phyloP scores from a whole-genome alignment of 306 rosid species.

The Citrullus mucosospermus region DNA sequence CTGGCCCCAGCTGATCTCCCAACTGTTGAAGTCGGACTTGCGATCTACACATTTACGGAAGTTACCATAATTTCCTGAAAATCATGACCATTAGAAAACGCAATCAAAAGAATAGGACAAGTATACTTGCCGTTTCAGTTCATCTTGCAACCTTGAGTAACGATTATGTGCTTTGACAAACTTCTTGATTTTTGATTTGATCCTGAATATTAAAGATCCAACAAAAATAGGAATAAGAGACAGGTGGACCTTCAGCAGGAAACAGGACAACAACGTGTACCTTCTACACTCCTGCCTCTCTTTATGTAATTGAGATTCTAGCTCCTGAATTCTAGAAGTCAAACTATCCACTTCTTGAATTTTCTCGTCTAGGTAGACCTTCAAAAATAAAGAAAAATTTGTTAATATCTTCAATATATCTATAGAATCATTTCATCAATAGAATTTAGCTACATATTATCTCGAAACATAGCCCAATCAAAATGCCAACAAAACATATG shows the following conservation, averaged over 20 bases:
- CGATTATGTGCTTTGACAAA: conserved; percentile 56
- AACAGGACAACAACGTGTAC: conserved; percentile 8
- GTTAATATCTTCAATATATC: not conserved
- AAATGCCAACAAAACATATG: not conserved
- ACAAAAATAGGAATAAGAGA: conserved; percentile 8
- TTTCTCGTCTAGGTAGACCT: conserved; percentile 62
- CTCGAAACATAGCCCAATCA: not conserved
- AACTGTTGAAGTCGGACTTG: conserved; percentile 61
- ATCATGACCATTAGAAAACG: not conserved
- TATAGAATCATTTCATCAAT: not conserved
- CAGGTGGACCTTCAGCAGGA: not conserved
- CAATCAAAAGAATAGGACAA: not conserved
- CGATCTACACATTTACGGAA: conserved; percentile 40
- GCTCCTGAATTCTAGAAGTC: conserved; percentile 82
- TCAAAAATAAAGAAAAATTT: conserved; percentile 5
- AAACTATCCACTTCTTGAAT: conserved; percentile 72
- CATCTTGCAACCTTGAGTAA: conserved; percentile 52
- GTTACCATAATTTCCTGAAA: not conserved
- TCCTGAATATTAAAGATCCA: conserved; percentile 38
- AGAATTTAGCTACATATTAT: no score
- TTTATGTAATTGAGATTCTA: conserved; percentile 49
- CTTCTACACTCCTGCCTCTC: conserved; percentile 77
- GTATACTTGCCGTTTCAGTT: conserved; percentile 51
- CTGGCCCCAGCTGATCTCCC: conserved; percentile 69
- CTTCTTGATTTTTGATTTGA: conserved; percentile 59